A percentile compares a stretch with the other conserved stretches of the same genome.
These are phyloP conservation scores for Hygrophoropsis aurantiaca DNA, from an alignment of 768 basidiomycete species.

Conservation along the genomic window DNA sequence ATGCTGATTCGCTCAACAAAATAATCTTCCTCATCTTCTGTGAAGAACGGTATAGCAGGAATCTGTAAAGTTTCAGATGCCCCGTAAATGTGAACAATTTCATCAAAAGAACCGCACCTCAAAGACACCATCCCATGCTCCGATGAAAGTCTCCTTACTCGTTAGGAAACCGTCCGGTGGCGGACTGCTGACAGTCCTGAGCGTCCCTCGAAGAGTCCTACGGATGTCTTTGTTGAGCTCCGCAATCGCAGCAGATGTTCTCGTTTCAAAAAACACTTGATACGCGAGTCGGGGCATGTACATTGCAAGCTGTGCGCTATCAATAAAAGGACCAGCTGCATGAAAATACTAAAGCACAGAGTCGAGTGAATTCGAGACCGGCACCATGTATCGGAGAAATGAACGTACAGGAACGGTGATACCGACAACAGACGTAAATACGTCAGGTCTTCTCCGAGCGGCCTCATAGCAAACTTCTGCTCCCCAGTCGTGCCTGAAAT, in stretches of 20 bases:
- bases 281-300: slow-evolving; percentile 58
- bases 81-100: no score
- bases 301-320: slow-evolving; percentile 39
- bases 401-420: slow-evolving; percentile 56
- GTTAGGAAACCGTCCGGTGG: slow-evolving; percentile 57
- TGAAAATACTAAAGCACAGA: slow-evolving; percentile 55
- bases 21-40: slow-evolving; percentile 64
- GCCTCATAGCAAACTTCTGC: slow-evolving; percentile 66
- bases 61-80: slow-evolving; percentile 43
- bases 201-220: slow-evolving; percentile 55
- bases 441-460: slow-evolving; percentile 64
- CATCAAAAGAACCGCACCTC: slow-evolving; percentile 31
- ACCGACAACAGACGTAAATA: slow-evolving; percentile 59
- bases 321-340: slow-evolving; percentile 44
- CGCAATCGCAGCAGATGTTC: slow-evolving; percentile 44
- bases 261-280: slow-evolving; percentile 58
- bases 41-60: slow-evolving; percentile 60
- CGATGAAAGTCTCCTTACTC: slow-evolving; percentile 48
- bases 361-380: neutral
- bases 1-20: slow-evolving; percentile 59
- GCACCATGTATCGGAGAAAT: no score
- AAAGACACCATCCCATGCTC: slow-evolving; percentile 46
- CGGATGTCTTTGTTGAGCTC: slow-evolving; percentile 60
- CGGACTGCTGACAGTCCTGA: slow-evolving; percentile 52
- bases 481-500: slow-evolving; percentile 73